Conservation (phyloP, 2,329 filamentous ascomycete species). For the Talaromyces sp. region DNA sequence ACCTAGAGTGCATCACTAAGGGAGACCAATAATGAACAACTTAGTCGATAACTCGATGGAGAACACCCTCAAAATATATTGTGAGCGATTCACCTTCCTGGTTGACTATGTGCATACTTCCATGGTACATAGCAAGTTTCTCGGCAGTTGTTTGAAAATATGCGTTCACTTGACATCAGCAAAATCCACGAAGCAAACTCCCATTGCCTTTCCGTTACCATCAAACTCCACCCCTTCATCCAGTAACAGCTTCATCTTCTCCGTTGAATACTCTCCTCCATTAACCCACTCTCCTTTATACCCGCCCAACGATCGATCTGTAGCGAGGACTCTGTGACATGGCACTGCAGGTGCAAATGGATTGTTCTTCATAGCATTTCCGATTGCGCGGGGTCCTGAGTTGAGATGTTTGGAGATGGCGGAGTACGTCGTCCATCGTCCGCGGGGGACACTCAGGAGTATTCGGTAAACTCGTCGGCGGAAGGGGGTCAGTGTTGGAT, state of each 20-base stretch:
- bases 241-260: conserved; percentile 43
- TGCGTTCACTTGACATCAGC: conserved; percentile 21
- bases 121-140: not conserved
- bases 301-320: conserved; percentile 59
- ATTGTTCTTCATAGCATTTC: conserved; percentile 72
- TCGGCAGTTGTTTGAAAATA: not conserved
- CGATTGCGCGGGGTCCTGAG: conserved; percentile 73
- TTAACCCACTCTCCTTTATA: conserved; percentile 53
- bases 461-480: conserved; percentile 63
- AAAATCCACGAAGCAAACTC: conserved; percentile 37
- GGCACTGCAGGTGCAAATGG: conserved; percentile 80
- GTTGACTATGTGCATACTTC: not conserved
- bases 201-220: conserved; percentile 40
- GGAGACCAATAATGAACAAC: not conserved
- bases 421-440: conserved; percentile 75
- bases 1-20: not conserved
- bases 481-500: conserved; percentile 51
- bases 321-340: conserved; percentile 77
- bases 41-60: not conserved
- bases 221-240: conserved; percentile 49
- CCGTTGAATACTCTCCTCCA: conserved; percentile 42
- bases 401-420: conserved; percentile 65
- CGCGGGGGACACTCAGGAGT: conserved; percentile 73
- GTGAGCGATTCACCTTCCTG: not conserved
- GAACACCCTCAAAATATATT: not conserved